Evolutionary conservation across 176 grass and related monocot genomes (phyloP).

Genomic region (Leersia perrieri): DNA sequence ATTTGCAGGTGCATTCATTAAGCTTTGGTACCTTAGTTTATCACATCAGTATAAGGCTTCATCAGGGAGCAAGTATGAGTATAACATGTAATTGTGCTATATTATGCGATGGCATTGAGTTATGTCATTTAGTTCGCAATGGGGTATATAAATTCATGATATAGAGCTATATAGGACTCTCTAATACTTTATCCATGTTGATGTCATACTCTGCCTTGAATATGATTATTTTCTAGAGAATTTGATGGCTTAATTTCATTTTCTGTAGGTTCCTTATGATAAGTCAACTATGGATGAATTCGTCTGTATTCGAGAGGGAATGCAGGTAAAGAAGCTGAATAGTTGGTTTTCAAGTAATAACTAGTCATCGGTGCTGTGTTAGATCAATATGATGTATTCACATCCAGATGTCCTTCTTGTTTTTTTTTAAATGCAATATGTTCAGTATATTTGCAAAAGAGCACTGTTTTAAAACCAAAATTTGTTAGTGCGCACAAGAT

Average conservation of each 20-base stretch:
- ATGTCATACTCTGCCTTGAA: constrained; percentile 8
- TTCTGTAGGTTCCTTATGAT: constrained; percentile 71
- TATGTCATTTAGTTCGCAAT: background rate
- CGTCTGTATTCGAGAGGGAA: constrained; percentile 67
- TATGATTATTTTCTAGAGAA: constrained; percentile 24
- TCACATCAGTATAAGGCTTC: background rate
- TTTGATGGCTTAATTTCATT: constrained; percentile 25
- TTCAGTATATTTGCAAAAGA: background rate
- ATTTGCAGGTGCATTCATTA: constrained; percentile 65
- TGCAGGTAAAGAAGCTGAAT: constrained; percentile 64
- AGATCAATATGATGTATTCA: background rate
- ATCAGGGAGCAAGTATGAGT: constrained; percentile 1
- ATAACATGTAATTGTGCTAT: background rate
- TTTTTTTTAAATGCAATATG: background rate
- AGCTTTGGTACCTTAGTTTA: constrained; percentile 27
- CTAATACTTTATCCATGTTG: background rate
- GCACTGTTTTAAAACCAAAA: background rate
- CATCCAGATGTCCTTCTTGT: no score
- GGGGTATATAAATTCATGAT: constrained; percentile 23
- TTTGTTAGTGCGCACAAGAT: constrained; percentile 6
- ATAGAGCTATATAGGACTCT: constrained; percentile 8
- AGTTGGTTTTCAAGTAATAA: background rate
- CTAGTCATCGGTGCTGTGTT: background rate
- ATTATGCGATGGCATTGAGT: background rate
- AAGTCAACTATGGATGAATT: constrained; percentile 75